These are phyloP conservation scores for Eucalyptus tenuipes DNA, from an alignment of 345 rosid genomes.

Conservation along the genomic window DNA sequence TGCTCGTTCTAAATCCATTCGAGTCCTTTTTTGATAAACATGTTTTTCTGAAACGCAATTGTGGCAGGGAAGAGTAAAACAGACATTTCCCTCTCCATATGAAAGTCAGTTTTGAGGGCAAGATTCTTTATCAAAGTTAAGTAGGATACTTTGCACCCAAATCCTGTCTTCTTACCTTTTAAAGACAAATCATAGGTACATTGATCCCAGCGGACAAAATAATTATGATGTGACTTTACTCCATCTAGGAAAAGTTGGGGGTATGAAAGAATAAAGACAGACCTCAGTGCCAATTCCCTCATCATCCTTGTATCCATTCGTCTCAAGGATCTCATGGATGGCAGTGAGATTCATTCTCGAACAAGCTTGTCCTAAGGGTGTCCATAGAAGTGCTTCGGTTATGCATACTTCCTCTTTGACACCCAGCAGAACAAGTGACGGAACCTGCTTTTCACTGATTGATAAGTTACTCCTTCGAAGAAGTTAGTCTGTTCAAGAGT, in stretches of 20 bases:
- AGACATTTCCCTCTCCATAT: background rate
- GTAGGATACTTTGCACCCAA: background rate
- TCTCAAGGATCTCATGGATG: conserved; percentile 32
- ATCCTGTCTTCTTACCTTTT: background rate
- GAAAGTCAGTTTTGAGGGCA: background rate
- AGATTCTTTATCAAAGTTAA: background rate
- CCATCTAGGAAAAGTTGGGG: background rate
- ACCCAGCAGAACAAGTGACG: conserved; percentile 22
- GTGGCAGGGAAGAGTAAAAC: background rate
- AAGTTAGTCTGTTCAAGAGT: background rate
- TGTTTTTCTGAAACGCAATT: background rate
- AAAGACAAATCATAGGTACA: background rate
- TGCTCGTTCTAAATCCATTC: background rate
- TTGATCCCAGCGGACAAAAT: background rate
- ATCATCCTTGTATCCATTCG: conserved; percentile 28
- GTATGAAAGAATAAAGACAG: background rate
- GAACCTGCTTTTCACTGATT: conserved; percentile 13
- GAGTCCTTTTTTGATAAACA: background rate
- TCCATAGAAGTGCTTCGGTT: background rate
- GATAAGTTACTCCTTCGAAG: background rate
- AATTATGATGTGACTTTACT: background rate
- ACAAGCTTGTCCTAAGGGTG: conserved; percentile 40
- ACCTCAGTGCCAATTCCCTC: conserved; percentile 38
- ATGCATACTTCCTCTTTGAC: conserved; percentile 10
- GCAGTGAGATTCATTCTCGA: conserved; percentile 27